Evolutionary conservation across 2,329 filamentous ascomycete species (phyloP), one percentile per base, ranked within the genome.

Genomic region (Aspergillus novoparasiticus): DNA sequence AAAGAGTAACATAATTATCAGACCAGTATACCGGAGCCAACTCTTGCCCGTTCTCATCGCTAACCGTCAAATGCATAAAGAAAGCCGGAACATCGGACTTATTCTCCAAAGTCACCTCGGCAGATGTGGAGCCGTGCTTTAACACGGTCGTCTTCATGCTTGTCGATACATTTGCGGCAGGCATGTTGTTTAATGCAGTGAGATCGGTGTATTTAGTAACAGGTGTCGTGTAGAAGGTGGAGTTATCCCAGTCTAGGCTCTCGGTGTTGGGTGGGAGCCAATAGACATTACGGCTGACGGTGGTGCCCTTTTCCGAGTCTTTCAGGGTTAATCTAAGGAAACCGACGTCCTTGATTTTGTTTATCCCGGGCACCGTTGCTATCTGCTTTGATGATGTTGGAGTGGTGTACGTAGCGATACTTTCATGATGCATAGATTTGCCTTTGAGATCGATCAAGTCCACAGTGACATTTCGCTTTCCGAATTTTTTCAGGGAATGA

Each of bases 1-100:
- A 88, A 11, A 89, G 73, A 1, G 86, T 88, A 14, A 89, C 76
- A 64, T 89, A 89, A 64, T 89, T 89, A 65, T 89, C 87, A 0
- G 82, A 83, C 86, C 87, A 89, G 23, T 78, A 76, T 0, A 86
- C 80, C 0, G 86, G 85, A 5, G 81, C 66, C 0, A 87, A 77
- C 57, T 87, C 84, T 0, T 75, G 66, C 0, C 80, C 80, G 0
- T 62, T 65, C 0, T 72, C 63, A 64, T 86, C 80, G 0, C 87
- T 77, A 1, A 87, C 71, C 53, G 81, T 81, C 34, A 89, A 59
- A 2, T 82, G 77, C 10, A 89, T 67, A 64, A 89, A 89, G 53
- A 89, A 83, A 0, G 87, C 87, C 0, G 87, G 87, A 0, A 84
- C 72, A 0, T 75, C 60, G 0, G 84, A 83, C 48, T 75, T 72